Conservation (phyloP, 202 grass and related monocot species). For the Setaria viridis region DNA sequence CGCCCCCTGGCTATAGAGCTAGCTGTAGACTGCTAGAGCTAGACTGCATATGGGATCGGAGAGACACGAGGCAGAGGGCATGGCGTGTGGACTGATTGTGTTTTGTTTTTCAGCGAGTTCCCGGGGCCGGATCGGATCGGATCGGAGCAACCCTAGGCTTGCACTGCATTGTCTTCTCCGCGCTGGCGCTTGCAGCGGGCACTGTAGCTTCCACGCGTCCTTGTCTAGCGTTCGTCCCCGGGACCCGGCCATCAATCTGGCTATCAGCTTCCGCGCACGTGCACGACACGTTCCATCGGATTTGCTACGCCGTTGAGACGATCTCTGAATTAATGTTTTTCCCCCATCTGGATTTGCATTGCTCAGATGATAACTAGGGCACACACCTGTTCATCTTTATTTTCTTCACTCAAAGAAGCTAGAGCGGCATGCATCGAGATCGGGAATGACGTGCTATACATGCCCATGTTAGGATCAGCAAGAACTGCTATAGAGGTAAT, state of each 20-base stretch:
- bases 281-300: not conserved
- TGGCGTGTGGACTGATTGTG: not conserved
- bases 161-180: not conserved
- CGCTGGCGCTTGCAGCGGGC: not conserved
- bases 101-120: not conserved
- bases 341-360: not conserved
- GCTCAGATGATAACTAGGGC: not conserved
- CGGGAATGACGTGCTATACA: not conserved
- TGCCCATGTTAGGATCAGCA: not conserved
- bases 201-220: not conserved
- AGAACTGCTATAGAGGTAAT: not conserved
- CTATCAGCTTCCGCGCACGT: conserved; percentile 2
- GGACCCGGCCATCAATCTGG: not conserved
- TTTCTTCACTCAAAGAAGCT: not conserved
- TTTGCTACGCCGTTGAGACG: not conserved
- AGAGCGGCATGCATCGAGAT: not conserved
- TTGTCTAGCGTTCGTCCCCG: not conserved
- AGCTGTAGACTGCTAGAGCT: not conserved
- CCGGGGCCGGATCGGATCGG: not conserved
- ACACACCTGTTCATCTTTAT: no score
- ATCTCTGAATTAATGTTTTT: not conserved
- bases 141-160: no score
- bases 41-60: not conserved
- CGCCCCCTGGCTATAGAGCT: not conserved
- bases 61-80: not conserved